A percentile compares a stretch with the other conserved stretches of the same genome.
phyloP scores from a whole-genome alignment of 2,329 filamentous ascomycete species.

The Pyrenochaeta sp. region DNA sequence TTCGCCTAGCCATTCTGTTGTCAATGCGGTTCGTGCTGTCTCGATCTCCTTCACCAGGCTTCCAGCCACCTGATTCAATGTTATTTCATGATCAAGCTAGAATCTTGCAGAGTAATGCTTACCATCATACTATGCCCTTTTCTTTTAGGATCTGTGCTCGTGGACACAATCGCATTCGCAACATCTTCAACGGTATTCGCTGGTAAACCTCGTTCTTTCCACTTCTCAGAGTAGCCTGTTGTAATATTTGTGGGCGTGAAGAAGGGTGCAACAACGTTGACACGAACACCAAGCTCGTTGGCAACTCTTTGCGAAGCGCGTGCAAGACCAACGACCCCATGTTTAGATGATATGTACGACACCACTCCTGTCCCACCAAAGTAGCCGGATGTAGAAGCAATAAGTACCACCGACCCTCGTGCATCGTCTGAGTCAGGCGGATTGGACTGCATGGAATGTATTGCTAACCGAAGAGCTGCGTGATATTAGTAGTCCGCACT shows the following conservation, averaged over 20 bases:
- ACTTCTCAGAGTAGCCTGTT: conserved; percentile 48
- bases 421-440: conserved; percentile 30
- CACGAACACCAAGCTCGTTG: conserved; percentile 46
- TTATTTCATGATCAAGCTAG: not conserved
- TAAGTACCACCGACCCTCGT: conserved; percentile 51
- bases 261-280: conserved; percentile 60
- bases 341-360: conserved; percentile 56
- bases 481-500: not conserved
- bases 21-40: conserved; percentile 30
- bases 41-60: conserved; percentile 43
- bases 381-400: conserved; percentile 55
- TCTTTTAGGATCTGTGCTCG: conserved; percentile 42
- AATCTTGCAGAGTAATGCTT: conserved; percentile 15
- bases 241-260: conserved; percentile 58
- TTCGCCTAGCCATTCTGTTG: conserved; percentile 43
- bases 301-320: conserved; percentile 50
- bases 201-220: conserved; percentile 51
- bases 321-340: conserved; percentile 52
- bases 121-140: conserved; percentile 43
- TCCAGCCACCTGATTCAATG: conserved; percentile 36
- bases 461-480: conserved; percentile 34
- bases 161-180: conserved; percentile 52
- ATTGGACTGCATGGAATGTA: conserved; percentile 47
- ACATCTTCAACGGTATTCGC: conserved; percentile 55
- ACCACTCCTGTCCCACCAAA: conserved; percentile 55